These are phyloP conservation scores for Picocystis sp. DNA, from an alignment of 163 green algal species.

Conservation along the genomic window DNA sequence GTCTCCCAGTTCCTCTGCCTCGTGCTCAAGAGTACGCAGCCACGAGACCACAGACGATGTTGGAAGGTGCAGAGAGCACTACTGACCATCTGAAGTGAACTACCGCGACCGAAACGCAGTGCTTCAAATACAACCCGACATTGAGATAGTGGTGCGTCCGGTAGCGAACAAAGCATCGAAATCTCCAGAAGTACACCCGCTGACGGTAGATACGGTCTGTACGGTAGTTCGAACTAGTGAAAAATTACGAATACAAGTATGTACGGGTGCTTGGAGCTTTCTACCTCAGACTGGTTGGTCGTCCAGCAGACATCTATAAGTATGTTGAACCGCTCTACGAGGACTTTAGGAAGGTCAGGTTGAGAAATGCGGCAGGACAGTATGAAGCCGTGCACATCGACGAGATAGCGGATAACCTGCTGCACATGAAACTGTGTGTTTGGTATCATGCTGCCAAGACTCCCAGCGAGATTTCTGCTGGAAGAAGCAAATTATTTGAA, in stretches of 20 bases:
- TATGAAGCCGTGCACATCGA: constrained; percentile 69
- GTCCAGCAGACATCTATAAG: constrained; percentile 80
- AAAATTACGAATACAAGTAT: constrained; percentile 98
- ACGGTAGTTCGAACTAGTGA: constrained; percentile 76
- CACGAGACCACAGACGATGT: no score
- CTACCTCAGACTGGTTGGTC: constrained; percentile 88
- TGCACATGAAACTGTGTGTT: constrained; percentile 81
- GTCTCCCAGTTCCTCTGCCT: constrained; percentile 89
- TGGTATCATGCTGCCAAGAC: constrained; percentile 77
- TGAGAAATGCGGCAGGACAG: constrained; percentile 9
- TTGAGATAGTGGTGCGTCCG: constrained; percentile 69
- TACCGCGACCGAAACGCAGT: constrained; percentile 16
- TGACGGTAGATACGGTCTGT: neutral
- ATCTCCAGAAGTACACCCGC: neutral
- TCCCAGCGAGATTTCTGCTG: constrained; percentile 47
- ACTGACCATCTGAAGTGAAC: no score
- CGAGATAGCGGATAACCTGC: constrained; percentile 78
- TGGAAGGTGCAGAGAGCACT: no score
- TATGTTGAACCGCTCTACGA: constrained; percentile 97
- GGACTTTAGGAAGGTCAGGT: constrained; percentile 70
- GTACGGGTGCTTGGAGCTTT: constrained; percentile 89
- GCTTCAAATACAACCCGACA: constrained; percentile 94
- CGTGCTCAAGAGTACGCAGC: constrained; percentile 53
- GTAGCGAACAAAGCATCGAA: neutral
- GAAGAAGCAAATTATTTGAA: no score